Evolutionary conservation across 2,329 filamentous ascomycete species (phyloP).

Genomic region (Diaporthe aspalathi): DNA sequence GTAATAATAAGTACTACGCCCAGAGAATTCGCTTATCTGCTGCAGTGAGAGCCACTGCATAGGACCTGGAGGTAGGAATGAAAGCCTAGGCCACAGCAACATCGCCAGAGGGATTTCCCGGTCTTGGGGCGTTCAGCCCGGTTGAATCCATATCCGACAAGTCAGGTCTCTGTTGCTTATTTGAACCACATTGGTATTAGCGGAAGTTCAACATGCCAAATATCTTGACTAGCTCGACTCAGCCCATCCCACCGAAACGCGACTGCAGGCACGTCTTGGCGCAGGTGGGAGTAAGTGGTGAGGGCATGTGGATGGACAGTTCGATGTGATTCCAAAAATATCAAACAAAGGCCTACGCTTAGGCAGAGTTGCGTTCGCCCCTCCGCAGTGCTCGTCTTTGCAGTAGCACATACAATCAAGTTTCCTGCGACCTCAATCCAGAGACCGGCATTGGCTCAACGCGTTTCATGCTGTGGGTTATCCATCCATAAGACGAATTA

Average conservation of each 20-base stretch:
- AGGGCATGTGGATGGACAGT: background rate
- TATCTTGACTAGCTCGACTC: background rate
- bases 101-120: background rate
- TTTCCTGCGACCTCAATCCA: background rate
- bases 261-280: constrained; percentile 17
- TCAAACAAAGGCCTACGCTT: background rate
- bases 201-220: background rate
- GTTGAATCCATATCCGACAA: background rate
- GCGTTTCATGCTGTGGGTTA: background rate
- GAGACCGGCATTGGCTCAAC: background rate
- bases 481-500: background rate
- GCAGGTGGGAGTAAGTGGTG: background rate
- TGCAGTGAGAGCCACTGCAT: background rate
- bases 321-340: background rate
- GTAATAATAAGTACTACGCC: background rate
- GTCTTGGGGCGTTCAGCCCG: background rate
- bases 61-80: too few species aligned
- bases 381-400: background rate
- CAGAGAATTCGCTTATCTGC: background rate
- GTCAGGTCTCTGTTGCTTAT: background rate
- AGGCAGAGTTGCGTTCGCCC: too few species aligned
- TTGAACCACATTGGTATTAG: background rate
- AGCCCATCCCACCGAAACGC: background rate
- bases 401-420: background rate
- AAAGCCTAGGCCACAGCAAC: too few species aligned